Evolutionary conservation across 768 basidiomycete species (phyloP).

Genomic region (Kwoniella botswanensis): DNA sequence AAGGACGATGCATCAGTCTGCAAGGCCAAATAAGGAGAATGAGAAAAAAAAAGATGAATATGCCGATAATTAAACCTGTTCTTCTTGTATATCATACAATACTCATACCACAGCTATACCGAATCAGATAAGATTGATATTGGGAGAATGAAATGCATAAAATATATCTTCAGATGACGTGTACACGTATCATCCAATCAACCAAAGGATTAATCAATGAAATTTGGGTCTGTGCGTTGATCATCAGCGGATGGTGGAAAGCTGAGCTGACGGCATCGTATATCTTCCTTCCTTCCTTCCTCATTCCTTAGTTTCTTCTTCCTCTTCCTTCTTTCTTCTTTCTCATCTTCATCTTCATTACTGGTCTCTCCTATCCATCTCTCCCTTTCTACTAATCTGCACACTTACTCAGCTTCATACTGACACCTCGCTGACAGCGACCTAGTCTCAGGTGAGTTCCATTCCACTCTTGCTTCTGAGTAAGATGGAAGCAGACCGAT

Average conservation of each 20-base stretch:
- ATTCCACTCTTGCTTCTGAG: no score
- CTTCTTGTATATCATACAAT: neutral
- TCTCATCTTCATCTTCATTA: neutral
- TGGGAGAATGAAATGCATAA: no score
- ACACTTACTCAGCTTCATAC: neutral
- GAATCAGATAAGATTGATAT: neutral
- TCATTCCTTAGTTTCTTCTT: conserved; percentile 13
- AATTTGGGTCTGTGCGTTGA: neutral
- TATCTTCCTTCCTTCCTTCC: neutral
- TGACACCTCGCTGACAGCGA: neutral
- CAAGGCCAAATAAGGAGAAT: neutral
- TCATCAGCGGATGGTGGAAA: neutral
- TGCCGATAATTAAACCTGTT: neutral
- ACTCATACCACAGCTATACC: neutral
- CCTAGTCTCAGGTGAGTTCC: neutral
- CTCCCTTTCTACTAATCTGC: neutral
- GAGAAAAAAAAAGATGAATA: neutral
- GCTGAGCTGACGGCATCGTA: neutral
- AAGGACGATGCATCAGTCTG: neutral
- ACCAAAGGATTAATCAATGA: neutral
- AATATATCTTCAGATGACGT: neutral
- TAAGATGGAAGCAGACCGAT: no score
- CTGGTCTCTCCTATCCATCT: neutral
- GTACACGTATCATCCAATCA: conserved; percentile 6
- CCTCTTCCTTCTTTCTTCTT: conserved; percentile 3